Conservation (phyloP, 2,329 filamentous ascomycete genomes). For the Colletotrichum truncatum region DNA sequence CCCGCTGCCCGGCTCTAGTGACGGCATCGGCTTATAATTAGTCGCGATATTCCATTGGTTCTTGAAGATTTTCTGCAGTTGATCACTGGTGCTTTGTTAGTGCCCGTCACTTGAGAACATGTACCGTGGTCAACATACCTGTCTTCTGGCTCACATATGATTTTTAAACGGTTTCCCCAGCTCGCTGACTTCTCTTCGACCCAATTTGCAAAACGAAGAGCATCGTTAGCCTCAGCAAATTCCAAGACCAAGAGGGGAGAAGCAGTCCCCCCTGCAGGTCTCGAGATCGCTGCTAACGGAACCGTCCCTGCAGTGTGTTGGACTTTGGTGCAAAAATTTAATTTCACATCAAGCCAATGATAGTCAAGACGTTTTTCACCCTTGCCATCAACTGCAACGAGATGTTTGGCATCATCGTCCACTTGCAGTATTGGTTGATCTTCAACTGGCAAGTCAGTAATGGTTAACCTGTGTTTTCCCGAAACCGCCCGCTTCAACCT, state of each 20-base stretch:
- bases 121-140: neutral
- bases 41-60: neutral
- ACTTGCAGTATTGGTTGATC: neutral
- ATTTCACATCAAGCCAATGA: slow-evolving; percentile 15
- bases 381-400: neutral
- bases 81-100: neutral
- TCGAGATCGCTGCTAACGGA: neutral
- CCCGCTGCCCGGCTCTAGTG: neutral
- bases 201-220: neutral
- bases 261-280: neutral
- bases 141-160: neutral
- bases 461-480: neutral
- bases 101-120: neutral
- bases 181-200: neutral
- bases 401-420: neutral
- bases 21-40: neutral
- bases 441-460: neutral
- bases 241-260: neutral
- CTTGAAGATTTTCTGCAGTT: neutral
- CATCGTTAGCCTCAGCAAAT: neutral
- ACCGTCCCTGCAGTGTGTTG: neutral
- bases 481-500: neutral
- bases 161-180: rapidly evolving
- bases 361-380: neutral
- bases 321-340: neutral